These are phyloP conservation scores for Ilyonectria mors-panacis DNA, from an alignment of 2,329 filamentous ascomycete genomes.

Conservation along the genomic window DNA sequence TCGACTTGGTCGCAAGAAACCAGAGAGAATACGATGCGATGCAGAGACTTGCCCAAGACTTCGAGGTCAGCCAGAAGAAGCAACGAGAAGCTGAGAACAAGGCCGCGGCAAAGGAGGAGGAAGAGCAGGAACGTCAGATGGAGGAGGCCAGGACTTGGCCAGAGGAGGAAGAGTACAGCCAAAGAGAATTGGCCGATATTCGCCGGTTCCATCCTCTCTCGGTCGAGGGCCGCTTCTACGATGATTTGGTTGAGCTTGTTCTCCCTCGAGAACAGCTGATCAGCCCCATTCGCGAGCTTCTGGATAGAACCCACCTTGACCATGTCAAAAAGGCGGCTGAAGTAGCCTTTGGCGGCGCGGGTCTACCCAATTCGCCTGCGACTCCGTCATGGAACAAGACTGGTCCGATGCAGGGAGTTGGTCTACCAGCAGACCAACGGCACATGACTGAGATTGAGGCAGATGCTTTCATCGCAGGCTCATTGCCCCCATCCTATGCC, in stretches of 20 bases:
- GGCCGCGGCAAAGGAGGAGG: conserved; percentile 52
- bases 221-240: conserved; percentile 79
- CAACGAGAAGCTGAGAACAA: conserved; percentile 49
- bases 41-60: conserved; percentile 71
- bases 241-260: conserved; percentile 80
- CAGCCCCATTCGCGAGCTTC: conserved; percentile 77
- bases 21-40: conserved; percentile 70
- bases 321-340: conserved; percentile 83
- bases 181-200: conserved; percentile 51
- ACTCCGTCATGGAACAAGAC: conserved; percentile 73
- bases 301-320: conserved; percentile 77
- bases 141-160: conserved; percentile 48
- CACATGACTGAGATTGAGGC: conserved; percentile 83
- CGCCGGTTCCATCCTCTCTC: conserved; percentile 82
- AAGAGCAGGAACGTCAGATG: conserved; percentile 49
- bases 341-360: conserved; percentile 80
- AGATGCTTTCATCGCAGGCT: conserved; percentile 78
- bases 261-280: conserved; percentile 80
- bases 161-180: conserved; percentile 52
- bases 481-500: conserved; percentile 80
- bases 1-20: conserved; percentile 65
- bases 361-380: conserved; percentile 82
- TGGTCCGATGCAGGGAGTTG: conserved; percentile 75
- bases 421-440: conserved; percentile 73
- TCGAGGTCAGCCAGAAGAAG: conserved; percentile 61